These are phyloP conservation scores for Mitragyna speciosa DNA, from an alignment of 257 asterid genomes.

Conservation along the genomic window DNA sequence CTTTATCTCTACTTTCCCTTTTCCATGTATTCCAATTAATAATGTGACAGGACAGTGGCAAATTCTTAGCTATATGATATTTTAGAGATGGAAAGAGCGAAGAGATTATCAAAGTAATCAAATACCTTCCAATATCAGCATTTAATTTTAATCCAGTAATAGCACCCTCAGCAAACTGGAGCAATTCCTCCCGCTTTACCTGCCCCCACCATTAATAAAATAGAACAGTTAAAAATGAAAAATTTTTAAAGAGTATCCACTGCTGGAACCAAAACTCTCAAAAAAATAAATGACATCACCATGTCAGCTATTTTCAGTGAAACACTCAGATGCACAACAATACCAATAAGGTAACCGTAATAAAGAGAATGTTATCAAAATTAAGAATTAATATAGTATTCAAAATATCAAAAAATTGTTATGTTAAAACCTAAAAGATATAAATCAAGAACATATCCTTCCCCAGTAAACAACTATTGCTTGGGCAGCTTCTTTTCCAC, in stretches of 20 bases:
- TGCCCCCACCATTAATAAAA: conserved; percentile 26
- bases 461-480: not conserved
- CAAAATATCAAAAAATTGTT: not conserved
- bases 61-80: not conserved
- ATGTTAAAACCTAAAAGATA: not conserved
- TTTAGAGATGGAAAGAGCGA: conserved; percentile 4
- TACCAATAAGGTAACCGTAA: not conserved
- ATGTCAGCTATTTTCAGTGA: not conserved
- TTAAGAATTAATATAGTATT: not conserved
- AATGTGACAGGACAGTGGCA: not conserved
- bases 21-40: not conserved
- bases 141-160: conserved; percentile 89
- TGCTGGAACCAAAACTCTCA: not conserved
- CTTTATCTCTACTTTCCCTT: not conserved
- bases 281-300: not conserved
- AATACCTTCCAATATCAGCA: conserved; percentile 78
- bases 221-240: not conserved
- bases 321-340: not conserved
- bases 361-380: not conserved
- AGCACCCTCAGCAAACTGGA: conserved; percentile 95
- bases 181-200: conserved; percentile 97
- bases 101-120: not conserved
- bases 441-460: not conserved
- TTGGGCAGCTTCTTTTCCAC: not conserved
- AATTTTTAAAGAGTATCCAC: not conserved